Evolutionary conservation across 768 basidiomycete genomes (phyloP), one percentile per base, ranked within the genome.

Genomic region (Podaxis pistillaris): DNA sequence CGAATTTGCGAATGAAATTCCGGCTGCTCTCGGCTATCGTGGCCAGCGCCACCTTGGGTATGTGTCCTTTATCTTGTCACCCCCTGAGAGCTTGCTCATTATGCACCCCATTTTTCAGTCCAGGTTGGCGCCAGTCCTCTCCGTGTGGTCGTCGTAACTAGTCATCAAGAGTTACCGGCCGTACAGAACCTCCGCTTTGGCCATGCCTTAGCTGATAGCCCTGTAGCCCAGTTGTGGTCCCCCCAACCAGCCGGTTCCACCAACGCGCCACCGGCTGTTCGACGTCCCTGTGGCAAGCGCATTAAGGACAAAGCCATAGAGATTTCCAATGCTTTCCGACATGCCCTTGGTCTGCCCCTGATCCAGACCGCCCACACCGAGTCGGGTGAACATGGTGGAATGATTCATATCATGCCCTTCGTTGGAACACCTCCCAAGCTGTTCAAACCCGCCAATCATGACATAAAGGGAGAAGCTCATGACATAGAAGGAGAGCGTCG

Each of bases 321-420:
- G 63, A 63, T 87, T 44, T 81, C 84, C 56, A 86, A 87, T 65
- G 67, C 77, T 28, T 79, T 91, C 77, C 77, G 84, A 49, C 73
- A 83, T 62, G 79, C 80, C 1, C 72, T 90, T 40, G 87, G 87
- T 19, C 68, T 87, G 64, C 78, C 83, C 8, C 73, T 75, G 63
- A 81, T 83, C 69, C 78, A 81, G 41, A 55, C 65, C 47, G 33
- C 64, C 44, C 63, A 44, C 33, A 26, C 64, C 36, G 64, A 64
- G 41, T n/a, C 60, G 15, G 63, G 60, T 36, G 37, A 57, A 19
- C 56, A 69, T 49, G 69, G 62, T 7, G 71, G 68, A n/a, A 67
- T 67, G 38, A 44, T 79, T 22, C 74, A 73, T 40, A 76, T 81
- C 51, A 44, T 76, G 3, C 75, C 78, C 3, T 70, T 74, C 68